Evolutionary conservation across 305 asterid species (phyloP).

Genomic region (Solanum chacoense): DNA sequence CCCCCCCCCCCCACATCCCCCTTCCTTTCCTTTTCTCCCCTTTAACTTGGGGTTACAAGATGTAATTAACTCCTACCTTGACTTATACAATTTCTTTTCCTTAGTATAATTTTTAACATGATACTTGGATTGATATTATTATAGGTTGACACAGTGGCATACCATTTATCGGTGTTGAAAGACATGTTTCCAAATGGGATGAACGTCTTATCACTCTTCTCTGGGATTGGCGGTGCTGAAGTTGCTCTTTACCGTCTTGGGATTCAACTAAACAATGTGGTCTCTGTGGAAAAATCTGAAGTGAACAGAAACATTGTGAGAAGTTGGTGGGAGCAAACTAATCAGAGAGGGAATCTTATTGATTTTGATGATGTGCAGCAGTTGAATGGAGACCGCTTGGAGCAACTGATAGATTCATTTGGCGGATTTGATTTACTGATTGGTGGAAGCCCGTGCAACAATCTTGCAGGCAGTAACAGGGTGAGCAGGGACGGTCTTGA

Average conservation of each 20-base stretch:
- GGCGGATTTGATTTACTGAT: constrained; percentile 46
- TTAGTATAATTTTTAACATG: neutral
- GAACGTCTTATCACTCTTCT: constrained; percentile 51
- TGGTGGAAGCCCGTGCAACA: constrained; percentile 72
- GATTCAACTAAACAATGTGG: constrained; percentile 40
- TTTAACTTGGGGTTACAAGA: neutral
- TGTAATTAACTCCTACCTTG: neutral
- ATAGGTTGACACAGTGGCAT: constrained; percentile 74
- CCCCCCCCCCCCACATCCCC: neutral
- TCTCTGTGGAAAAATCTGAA: constrained; percentile 51
- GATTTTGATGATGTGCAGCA: constrained; percentile 42
- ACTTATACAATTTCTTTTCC: neutral
- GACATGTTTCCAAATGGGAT: constrained; percentile 46
- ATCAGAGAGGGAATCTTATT: constrained; percentile 30
- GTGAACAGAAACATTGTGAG: constrained; percentile 45
- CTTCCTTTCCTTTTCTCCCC: neutral
- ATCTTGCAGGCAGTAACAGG: constrained; percentile 52
- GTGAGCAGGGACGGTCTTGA: constrained; percentile 66
- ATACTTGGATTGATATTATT: neutral
- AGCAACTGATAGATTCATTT: constrained; percentile 11
- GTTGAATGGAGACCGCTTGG: constrained; percentile 20
- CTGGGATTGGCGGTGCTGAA: constrained; percentile 82
- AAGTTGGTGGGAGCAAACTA: constrained; percentile 73
- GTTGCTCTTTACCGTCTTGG: constrained; percentile 67
- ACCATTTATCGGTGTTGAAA: constrained; percentile 55